These are phyloP conservation scores for Aspergillus avenaceus DNA, from an alignment of 495 filamentous ascomycete species.

Conservation along the genomic window DNA sequence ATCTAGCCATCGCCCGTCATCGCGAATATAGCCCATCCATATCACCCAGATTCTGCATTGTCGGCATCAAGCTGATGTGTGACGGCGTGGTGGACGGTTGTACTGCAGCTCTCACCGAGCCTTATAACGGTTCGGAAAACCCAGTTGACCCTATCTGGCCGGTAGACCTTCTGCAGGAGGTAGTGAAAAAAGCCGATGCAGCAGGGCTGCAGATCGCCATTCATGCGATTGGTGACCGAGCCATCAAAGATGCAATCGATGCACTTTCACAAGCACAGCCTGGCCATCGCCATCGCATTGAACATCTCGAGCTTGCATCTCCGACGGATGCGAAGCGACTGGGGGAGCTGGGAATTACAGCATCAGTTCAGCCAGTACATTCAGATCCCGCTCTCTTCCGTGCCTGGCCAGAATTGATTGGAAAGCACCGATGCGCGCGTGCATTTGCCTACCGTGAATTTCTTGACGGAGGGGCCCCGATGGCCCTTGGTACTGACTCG, in stretches of 20 bases:
- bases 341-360: conserved; percentile 52
- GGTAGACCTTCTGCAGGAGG: conserved; percentile 41
- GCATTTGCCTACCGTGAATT: conserved; percentile 60
- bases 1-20: conserved; percentile 48
- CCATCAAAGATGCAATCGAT: conserved; percentile 53
- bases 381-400: conserved; percentile 56
- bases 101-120: conserved; percentile 53
- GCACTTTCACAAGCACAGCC: conserved; percentile 27
- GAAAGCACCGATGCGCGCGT: conserved; percentile 44
- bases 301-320: conserved; percentile 55
- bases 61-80: conserved; percentile 58
- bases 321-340: conserved; percentile 49
- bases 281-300: conserved; percentile 47
- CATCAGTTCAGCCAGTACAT: conserved; percentile 59
- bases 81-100: conserved; percentile 60
- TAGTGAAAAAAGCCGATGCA: conserved; percentile 49
- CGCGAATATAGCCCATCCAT: conserved; percentile 38
- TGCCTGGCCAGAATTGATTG: conserved; percentile 54
- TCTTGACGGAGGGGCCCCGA: conserved; percentile 44
- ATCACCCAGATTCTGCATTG: conserved; percentile 48
- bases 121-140: conserved; percentile 46
- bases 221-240: conserved; percentile 61
- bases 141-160: conserved; percentile 51
- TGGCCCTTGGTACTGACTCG: conserved; percentile 55
- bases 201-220: conserved; percentile 59